Evolutionary conservation across 2,329 filamentous ascomycete genomes (phyloP).

Genomic region (Penicillium hordei): DNA sequence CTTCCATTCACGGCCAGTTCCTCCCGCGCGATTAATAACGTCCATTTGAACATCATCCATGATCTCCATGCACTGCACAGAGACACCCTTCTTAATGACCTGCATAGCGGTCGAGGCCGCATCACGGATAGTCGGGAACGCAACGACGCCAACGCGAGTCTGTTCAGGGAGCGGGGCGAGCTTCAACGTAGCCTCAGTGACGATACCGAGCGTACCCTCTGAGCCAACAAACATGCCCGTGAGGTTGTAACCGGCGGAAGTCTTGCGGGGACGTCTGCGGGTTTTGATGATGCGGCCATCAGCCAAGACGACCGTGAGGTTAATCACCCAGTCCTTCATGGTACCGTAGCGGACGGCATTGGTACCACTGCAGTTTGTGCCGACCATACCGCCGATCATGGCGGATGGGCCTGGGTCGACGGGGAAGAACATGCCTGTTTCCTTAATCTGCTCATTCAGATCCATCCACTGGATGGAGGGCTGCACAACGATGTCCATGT

Average conservation of each 20-base stretch:
- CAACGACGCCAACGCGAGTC: conserved; percentile 64
- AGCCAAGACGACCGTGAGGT: conserved; percentile 68
- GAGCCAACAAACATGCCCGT: conserved; percentile 68
- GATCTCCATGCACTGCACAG: conserved; percentile 65
- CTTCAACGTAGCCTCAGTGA: conserved; percentile 70
- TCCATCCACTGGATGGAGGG: conserved; percentile 91
- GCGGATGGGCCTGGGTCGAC: conserved; percentile 76
- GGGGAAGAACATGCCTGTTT: conserved; percentile 81
- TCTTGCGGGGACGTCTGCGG: conserved; percentile 65
- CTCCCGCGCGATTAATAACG: conserved; percentile 66
- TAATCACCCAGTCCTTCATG: conserved; percentile 75
- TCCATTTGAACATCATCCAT: conserved; percentile 64
- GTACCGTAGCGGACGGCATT: conserved; percentile 67
- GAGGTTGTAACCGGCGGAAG: conserved; percentile 70
- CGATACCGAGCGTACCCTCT: conserved; percentile 69
- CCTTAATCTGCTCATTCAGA: conserved; percentile 72
- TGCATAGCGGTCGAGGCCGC: conserved; percentile 64
- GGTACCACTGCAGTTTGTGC: conserved; percentile 65
- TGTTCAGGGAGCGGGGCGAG: conserved; percentile 63
- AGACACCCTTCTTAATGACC: conserved; percentile 65
- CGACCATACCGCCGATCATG: conserved; percentile 61
- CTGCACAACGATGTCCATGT: conserved; percentile 92
- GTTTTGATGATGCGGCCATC: conserved; percentile 64
- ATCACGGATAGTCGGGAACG: conserved; percentile 58
- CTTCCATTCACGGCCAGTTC: conserved; percentile 52